Base-by-base conservation (phyloP, 2,329 filamentous ascomycete genomes). In the Didymella arachidicola region DNA sequence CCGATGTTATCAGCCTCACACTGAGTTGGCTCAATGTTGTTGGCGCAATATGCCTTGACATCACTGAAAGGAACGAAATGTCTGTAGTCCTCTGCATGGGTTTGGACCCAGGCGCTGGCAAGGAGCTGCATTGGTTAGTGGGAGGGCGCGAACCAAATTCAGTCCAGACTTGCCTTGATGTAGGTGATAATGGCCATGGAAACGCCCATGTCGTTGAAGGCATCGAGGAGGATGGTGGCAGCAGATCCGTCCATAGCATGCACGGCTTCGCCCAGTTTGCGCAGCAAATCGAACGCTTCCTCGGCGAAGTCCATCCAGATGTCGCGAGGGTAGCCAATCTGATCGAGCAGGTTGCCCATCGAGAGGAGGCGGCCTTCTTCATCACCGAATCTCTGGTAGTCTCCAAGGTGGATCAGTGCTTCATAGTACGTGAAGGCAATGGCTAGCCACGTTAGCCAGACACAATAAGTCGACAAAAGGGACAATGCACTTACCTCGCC, bases 361-460 rank as follows among this genome's bases (percentile, higher is more conserved):
- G 85, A 88, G 60, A 83, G 86, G 53, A 98, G 83, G 34, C 94
- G 89, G 25, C 84, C 83, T 56, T 87, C 81, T 78, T 98, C 94
- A 65, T 84, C 84, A 34, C 88, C 82, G 58, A 96, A 82, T 66
- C 87, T 86, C 62, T 81, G 80, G 57, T 81, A 80, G 73, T 92
- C 87, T 67, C 86, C 87, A 45, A 85, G 80, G 63, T 87, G 86
- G 68, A 94, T 82, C 53, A 98, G 83, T 44, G 87, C 89, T 78
- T 99, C 95, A 73, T 96, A 97, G 78, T 97, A 98, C 64, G 88
- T 89, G 77, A 96, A 99, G 25, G 89, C 93, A 73, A 97, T 90
- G 50, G 94, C 95, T 98, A 76, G 34, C 47, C 46, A 32, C 26
- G 68, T 80, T 57, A 80, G 71, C 61, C 30, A 54, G 43, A 56